Evolutionary conservation across 805 yeast species (phyloP), one percentile per base, ranked within the genome.

Genomic region (Sporopachydermia quercuum): DNA sequence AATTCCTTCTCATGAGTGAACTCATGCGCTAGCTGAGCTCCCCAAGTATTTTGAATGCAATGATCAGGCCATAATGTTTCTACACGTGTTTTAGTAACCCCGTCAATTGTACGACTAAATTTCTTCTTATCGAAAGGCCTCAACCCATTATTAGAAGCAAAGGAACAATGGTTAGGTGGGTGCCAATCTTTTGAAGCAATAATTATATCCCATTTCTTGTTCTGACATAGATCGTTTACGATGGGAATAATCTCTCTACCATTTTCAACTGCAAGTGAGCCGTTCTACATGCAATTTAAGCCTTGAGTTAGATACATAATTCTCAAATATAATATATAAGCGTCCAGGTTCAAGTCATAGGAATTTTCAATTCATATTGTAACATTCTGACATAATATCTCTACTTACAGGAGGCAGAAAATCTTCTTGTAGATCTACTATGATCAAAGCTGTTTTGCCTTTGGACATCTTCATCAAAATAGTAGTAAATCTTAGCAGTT

Each of bases 111-210:
- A 38, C 76, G 71, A 1, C 49, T 39, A 51, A 78, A 73, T 14
- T 52, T 59, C 34, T 71, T 47, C 1, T 61, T 51, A 0, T 74
- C 59, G 51, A 64, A 86, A 2, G 86, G 81, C 2, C 54, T 42
- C 17, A 45, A 56, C 27, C 47, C 56, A 50, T 85, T 86, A 37
- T 67, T 70, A 1, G 78, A 66, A 0, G 96, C 94, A 65, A 87
- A 87, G 4, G 95, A 85, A 1, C 70, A 65, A 54, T 87, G 97
- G 49, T 71, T 65, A 8, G 45, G 34, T 0, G 96, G 93, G 55
- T 87, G 97, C 91, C 94, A 84, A 53, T 87, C 97, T 52, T 78
- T 75, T 2, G 94, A 78, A 33, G 83, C 77, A 0, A 81, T 70
- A 1, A 84, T 63, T 4, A 74, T 58, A 36, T 65, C 62, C 89